Evolutionary conservation across 2,329 filamentous ascomycete species (phyloP).

Genomic region (Aspergillus terreus): DNA sequence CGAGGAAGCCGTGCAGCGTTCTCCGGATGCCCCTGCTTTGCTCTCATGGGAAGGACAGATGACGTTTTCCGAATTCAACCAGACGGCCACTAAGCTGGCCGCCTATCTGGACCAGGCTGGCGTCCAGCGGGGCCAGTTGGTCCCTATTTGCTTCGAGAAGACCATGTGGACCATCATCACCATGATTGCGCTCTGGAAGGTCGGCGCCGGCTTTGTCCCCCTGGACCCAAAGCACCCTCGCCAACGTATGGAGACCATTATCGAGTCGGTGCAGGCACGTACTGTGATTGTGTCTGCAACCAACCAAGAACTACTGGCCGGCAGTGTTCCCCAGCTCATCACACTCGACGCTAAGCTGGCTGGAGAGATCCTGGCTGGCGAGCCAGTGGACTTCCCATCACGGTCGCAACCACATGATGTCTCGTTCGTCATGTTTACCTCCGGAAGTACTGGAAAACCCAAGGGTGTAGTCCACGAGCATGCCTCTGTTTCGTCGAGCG

Average conservation of each 20-base stretch:
- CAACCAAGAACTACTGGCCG: not conserved
- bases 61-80: constrained; percentile 9
- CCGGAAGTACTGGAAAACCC: constrained; percentile 22
- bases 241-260: not conserved
- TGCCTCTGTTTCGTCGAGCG: constrained; percentile 49
- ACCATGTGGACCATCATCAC: constrained; percentile 10
- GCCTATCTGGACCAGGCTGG: constrained; percentile 5
- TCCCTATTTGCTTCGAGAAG: constrained; percentile 11
- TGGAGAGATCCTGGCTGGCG: not conserved
- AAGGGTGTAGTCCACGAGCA: constrained; percentile 59
- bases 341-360: not conserved
- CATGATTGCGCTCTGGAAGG: constrained; percentile 10
- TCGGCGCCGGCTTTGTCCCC: constrained; percentile 3
- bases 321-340: constrained; percentile 1
- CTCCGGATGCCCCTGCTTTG: constrained; percentile 6
- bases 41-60: constrained; percentile 10
- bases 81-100: constrained; percentile 6
- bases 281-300: not conserved
- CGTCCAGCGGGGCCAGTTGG: constrained; percentile 2
- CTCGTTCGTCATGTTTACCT: constrained; percentile 55
- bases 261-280: not conserved
- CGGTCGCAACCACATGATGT: constrained; percentile 45
- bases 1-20: constrained; percentile 3
- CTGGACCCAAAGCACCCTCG: constrained; percentile 1
- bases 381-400: constrained; percentile 25